phyloP scores from a whole-genome alignment of 345 rosid genomes.

The Bruguiera gymnorhiza region DNA sequence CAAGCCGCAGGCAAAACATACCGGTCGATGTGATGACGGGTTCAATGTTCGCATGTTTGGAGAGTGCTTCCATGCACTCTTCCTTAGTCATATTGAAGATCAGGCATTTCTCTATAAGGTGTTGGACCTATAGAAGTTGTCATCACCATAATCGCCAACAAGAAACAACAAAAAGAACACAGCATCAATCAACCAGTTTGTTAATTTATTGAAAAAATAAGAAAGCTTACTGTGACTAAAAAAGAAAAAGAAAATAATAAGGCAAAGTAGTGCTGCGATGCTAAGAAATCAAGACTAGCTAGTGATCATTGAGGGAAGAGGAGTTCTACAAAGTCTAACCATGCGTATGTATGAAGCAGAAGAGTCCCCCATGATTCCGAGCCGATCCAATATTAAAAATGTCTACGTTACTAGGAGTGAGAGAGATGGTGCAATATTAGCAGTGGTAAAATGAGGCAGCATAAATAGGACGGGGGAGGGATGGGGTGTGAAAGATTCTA shows the following conservation, averaged over 20 bases:
- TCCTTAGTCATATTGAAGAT: slow-evolving; percentile 83
- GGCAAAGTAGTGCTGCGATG: too few species aligned
- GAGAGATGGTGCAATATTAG: not conserved
- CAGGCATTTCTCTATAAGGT: slow-evolving; percentile 90
- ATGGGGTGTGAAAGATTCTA: not conserved
- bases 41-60: slow-evolving; percentile 83
- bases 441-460: not conserved
- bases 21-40: slow-evolving; percentile 97
- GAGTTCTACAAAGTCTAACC: slow-evolving; percentile 34
- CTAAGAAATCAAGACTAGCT: not conserved
- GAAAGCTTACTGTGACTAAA: too few species aligned
- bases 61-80: slow-evolving; percentile 94
- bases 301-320: not conserved
- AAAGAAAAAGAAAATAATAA: too few species aligned
- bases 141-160: slow-evolving; percentile 15
- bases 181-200: not conserved
- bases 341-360: slow-evolving; percentile 85
- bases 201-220: too few species aligned
- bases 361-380: slow-evolving; percentile 53
- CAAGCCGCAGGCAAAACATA: slow-evolving; percentile 7
- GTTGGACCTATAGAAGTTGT: slow-evolving; percentile 61
- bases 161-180: not conserved
- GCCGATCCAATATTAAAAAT: not conserved
- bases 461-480: not conserved
- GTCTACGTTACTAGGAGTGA: not conserved